A percentile compares a stretch with the other conserved stretches of the same genome.
phyloP scores from a whole-genome alignment of 257 asterid genomes.

The Capsicum pubescens region DNA sequence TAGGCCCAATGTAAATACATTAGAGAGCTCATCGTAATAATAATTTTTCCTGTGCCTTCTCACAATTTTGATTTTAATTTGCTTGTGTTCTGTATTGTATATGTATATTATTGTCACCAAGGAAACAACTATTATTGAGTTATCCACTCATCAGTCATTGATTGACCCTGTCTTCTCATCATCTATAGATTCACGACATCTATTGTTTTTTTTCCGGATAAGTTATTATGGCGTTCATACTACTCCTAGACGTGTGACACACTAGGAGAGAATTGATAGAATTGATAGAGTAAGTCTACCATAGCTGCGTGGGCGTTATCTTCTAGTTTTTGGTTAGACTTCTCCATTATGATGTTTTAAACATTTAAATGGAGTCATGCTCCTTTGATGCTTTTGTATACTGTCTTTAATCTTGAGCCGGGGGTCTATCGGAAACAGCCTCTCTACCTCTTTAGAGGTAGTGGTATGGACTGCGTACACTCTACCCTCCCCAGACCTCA shows the following conservation, averaged over 20 bases:
- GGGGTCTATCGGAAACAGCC: too few species aligned
- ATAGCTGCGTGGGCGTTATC: neutral
- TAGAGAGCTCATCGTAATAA: neutral
- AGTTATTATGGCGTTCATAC: neutral
- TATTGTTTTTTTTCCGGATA: neutral
- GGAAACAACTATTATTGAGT: neutral
- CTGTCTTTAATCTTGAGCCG: too few species aligned
- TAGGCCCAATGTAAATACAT: neutral
- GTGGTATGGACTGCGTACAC: too few species aligned
- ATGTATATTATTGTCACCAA: neutral
- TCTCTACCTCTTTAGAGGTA: too few species aligned
- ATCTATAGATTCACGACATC: neutral
- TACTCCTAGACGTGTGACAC: neutral
- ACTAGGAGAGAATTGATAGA: neutral
- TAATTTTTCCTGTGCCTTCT: neutral
- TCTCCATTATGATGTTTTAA: neutral
- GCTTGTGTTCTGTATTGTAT: neutral
- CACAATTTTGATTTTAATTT: neutral
- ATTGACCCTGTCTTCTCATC: neutral
- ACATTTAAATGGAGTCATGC: neutral
- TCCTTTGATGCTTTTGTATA: too few species aligned
- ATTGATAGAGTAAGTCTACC: neutral
- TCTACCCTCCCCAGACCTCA: too few species aligned
- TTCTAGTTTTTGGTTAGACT: neutral
- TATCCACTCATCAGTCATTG: conserved; percentile 3